Percentiles rank a stretch among this genome's conserved stretches.
Evolutionary conservation across 345 rosid species (phyloP).

Genomic region (Leavenworthia alabamica): DNA sequence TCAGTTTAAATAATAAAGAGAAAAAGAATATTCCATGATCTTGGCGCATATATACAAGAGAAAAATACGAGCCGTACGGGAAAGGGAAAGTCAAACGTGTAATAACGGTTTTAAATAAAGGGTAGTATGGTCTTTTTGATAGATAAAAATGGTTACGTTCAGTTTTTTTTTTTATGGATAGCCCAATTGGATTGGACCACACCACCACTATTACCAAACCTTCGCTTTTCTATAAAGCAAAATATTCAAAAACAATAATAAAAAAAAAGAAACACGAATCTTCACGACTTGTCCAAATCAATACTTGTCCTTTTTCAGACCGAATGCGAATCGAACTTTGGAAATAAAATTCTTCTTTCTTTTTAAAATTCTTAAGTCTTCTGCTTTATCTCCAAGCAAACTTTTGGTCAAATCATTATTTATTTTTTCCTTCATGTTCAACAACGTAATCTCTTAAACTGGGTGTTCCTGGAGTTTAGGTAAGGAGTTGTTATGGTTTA

Average conservation of each 20-base stretch:
- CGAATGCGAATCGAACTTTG: conserved; percentile 6
- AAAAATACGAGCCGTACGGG: conserved; percentile 11
- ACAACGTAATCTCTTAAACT: neutral
- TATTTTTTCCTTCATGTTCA: neutral
- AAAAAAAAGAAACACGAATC: neutral
- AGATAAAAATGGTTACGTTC: neutral
- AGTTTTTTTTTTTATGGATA: conserved; percentile 10
- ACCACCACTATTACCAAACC: conserved; percentile 20
- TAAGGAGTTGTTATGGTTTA: conserved; percentile 12
- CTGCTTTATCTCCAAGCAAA: conserved; percentile 60
- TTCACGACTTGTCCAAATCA: conserved; percentile 29
- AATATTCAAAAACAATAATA: neutral
- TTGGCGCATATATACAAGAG: neutral
- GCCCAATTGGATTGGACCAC: conserved; percentile 21
- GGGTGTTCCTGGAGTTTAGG: conserved; percentile 14
- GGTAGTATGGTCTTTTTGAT: neutral
- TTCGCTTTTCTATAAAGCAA: conserved; percentile 22
- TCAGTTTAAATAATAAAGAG: neutral
- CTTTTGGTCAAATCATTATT: conserved; percentile 24
- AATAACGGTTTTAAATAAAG: neutral
- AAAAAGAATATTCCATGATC: conserved; percentile 6
- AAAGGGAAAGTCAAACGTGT: conserved; percentile 18
- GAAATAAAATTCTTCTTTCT: neutral
- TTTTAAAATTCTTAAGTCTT: conserved; percentile 24
- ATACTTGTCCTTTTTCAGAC: neutral